These are phyloP conservation scores for Calonectria leucothoes DNA, from an alignment of 2,329 filamentous ascomycete genomes.

Conservation along the genomic window DNA sequence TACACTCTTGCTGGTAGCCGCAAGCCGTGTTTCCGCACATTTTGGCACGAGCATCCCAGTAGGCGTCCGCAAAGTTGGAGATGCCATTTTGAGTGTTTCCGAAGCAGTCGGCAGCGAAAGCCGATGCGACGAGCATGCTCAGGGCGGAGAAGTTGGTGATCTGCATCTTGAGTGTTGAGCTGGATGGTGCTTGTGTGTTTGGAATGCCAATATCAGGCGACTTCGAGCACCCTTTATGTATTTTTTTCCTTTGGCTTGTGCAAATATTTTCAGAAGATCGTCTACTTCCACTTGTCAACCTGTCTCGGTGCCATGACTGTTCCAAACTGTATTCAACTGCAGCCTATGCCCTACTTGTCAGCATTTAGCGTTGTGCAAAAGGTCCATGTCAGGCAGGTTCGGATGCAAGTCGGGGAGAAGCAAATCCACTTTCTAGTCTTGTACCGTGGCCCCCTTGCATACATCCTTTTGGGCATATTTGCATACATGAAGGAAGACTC, in stretches of 20 bases:
- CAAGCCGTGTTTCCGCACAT: conserved; percentile 29
- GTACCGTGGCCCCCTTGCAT: not conserved
- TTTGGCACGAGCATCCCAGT: conserved; percentile 29
- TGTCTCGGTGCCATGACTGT: not conserved
- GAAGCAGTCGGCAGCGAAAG: conserved; percentile 24
- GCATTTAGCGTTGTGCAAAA: not conserved
- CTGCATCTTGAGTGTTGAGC: conserved; percentile 19
- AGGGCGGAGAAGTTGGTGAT: conserved; percentile 22
- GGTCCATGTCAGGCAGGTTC: not conserved
- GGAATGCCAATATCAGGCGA: not conserved
- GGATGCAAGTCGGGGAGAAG: not conserved
- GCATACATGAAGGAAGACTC: not conserved
- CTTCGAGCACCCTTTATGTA: not conserved
- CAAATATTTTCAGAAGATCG: not conserved
- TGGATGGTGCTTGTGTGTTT: not conserved
- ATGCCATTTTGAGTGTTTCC: conserved; percentile 18
- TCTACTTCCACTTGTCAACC: not conserved
- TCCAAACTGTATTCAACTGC: not conserved
- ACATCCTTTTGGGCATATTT: not conserved
- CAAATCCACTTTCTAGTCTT: not conserved
- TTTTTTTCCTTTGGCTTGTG: not conserved
- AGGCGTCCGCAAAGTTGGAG: conserved; percentile 10
- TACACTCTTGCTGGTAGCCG: conserved; percentile 28
- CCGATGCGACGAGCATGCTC: conserved; percentile 3
- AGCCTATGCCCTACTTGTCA: not conserved